These are phyloP conservation scores for Cucurbita moschata DNA, from an alignment of 306 rosid species.

Conservation along the genomic window DNA sequence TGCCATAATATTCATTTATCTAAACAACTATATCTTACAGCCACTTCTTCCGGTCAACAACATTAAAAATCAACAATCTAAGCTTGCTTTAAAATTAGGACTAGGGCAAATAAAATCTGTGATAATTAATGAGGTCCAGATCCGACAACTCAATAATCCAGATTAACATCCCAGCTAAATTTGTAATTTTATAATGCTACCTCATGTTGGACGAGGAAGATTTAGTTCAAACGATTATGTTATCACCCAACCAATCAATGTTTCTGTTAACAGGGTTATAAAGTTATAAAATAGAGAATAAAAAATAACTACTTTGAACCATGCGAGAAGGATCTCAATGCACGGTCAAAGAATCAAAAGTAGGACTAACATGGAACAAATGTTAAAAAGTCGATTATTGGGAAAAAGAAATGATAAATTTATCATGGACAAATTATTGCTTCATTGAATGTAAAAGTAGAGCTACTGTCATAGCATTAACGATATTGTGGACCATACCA, in stretches of 20 bases:
- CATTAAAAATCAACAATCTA: background rate
- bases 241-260: background rate
- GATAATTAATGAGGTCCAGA: background rate
- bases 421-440: background rate
- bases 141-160: background rate
- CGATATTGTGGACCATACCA: constrained; percentile 36
- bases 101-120: background rate
- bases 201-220: background rate
- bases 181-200: background rate
- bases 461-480: background rate
- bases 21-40: background rate
- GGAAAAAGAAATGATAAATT: background rate
- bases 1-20: background rate
- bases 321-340: background rate
- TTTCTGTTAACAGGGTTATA: background rate
- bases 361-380: background rate
- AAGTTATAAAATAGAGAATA: background rate
- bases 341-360: background rate
- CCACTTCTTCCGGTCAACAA: background rate
- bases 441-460: background rate
- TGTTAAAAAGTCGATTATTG: background rate
- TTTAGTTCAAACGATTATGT: background rate
- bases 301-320: background rate
- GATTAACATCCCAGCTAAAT: background rate
- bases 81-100: background rate